A percentile compares a stretch with the other conserved stretches of the same genome.
Evolutionary conservation across 768 basidiomycete species (phyloP).

Genomic region (Tephrocybe sp.): DNA sequence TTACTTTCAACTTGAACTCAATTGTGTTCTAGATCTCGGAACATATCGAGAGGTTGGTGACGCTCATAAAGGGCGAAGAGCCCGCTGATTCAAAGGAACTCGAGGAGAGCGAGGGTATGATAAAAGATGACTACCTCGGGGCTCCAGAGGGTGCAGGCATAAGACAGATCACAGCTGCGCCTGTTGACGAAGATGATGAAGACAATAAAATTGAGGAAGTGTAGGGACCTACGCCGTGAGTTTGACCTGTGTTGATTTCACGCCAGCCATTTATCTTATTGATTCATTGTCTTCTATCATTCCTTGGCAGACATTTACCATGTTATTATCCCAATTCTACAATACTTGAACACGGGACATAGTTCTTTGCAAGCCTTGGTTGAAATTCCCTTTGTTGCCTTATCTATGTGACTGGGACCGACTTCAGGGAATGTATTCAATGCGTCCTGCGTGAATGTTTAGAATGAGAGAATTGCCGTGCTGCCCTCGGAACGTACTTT

Average conservation of each 20-base stretch:
- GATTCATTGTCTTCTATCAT: slow-evolving; percentile 4
- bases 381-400: slow-evolving; percentile 6
- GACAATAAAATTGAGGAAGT: slow-evolving; percentile 78
- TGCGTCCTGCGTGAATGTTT: not conserved
- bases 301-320: not conserved
- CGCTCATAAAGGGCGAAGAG: slow-evolving; percentile 79
- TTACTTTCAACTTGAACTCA: not conserved
- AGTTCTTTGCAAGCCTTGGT: not conserved
- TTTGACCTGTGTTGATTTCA: not conserved
- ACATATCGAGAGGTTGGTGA: slow-evolving; percentile 85
- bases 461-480: not conserved
- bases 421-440: slow-evolving; percentile 5
- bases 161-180: slow-evolving; percentile 17
- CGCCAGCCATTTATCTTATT: not conserved
- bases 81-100: slow-evolving; percentile 43
- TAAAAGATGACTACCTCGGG: slow-evolving; percentile 20
- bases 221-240: slow-evolving; percentile 26
- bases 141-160: slow-evolving; percentile 9
- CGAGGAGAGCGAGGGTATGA: slow-evolving; percentile 24
- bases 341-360: too few relatives aligned
- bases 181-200: slow-evolving; percentile 51
- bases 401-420: slow-evolving; percentile 6
- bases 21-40: slow-evolving; percentile 63
- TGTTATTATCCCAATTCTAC: too few relatives aligned
- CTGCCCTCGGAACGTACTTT: not conserved